phyloP scores from a whole-genome alignment of 1,139 yeast species.

The Yamadazyma mexicana region DNA sequence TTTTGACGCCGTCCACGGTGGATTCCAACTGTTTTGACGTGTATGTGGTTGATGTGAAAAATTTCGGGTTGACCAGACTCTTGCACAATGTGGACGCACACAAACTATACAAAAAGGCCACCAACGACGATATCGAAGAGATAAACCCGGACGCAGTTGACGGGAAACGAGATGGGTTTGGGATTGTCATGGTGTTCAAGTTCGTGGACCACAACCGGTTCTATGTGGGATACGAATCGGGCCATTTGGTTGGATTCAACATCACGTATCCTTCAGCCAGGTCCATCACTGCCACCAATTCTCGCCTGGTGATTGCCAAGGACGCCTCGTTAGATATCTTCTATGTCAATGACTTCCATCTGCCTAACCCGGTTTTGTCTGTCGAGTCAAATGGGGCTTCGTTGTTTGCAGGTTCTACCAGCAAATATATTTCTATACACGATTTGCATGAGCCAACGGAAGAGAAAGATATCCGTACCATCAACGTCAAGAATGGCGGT shows the following conservation, averaged over 20 bases:
- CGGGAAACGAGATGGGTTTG: conserved; percentile 38
- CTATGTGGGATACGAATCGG: conserved; percentile 59
- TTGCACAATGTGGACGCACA: conserved; percentile 27
- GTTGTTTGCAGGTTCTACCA: conserved; percentile 46
- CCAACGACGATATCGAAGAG: conserved; percentile 11
- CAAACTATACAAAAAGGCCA: conserved; percentile 13
- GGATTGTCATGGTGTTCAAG: conserved; percentile 54
- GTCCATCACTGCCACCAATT: conserved; percentile 1
- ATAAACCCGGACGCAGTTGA: conserved; percentile 7
- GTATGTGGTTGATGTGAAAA: conserved; percentile 32
- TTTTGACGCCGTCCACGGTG: conserved; percentile 53
- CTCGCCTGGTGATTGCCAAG: conserved; percentile 9
- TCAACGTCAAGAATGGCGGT: conserved; percentile 22
- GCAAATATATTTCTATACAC: conserved; percentile 32
- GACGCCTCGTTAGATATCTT: conserved; percentile 16
- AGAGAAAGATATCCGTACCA: conserved; percentile 1
- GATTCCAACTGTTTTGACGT: conserved; percentile 57
- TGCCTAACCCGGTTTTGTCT: conserved; percentile 54
- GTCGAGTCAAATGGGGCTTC: conserved; percentile 21
- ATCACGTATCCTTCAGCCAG: conserved; percentile 6
- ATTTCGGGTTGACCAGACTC: conserved; percentile 24
- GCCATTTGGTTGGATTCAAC: conserved; percentile 41
- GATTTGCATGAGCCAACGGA: conserved; percentile 5
- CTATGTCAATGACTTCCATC: conserved; percentile 30
- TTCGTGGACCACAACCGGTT: conserved; percentile 32